Percentiles rank a stretch among this genome's conserved stretches.
phyloP scores from a whole-genome alignment of 768 basidiomycete species.

The Favolaschia claudopus region DNA sequence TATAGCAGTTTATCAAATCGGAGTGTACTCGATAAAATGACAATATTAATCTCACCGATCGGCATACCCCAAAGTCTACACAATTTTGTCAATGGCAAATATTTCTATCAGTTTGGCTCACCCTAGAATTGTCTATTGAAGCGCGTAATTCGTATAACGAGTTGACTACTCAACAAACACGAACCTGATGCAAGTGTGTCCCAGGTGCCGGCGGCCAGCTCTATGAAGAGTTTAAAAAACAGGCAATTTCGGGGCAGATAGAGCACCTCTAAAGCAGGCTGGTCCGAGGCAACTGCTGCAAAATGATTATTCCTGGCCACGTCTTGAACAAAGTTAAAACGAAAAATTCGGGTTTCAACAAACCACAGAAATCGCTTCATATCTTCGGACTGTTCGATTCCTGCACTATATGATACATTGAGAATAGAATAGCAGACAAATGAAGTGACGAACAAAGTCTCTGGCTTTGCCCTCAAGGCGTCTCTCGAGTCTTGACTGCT shows the following conservation, averaged over 20 bases:
- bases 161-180: conserved; percentile 12
- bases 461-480: conserved; percentile 48
- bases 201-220: conserved; percentile 62
- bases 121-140: conserved; percentile 64
- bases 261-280: conserved; percentile 74
- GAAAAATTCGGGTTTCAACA: conserved; percentile 16
- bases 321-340: background rate
- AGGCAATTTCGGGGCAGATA: too few relatives aligned
- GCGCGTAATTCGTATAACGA: background rate
- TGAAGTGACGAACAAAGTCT: conserved; percentile 50
- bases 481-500: conserved; percentile 54
- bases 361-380: conserved; percentile 79
- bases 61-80: conserved; percentile 74
- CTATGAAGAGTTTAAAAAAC: conserved; percentile 36
- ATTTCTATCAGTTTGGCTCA: conserved; percentile 36
- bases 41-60: conserved; percentile 52
- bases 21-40: background rate
- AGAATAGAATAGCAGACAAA: background rate
- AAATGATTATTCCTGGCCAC: conserved; percentile 73
- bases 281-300: conserved; percentile 73
- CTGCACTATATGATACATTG: conserved; percentile 39
- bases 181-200: conserved; percentile 64
- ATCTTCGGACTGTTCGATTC: conserved; percentile 72
- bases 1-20: conserved; percentile 24
- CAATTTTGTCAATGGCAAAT: background rate